Conservation (phyloP, 2,329 filamentous ascomycete genomes). For the Aspergillus sp. region DNA sequence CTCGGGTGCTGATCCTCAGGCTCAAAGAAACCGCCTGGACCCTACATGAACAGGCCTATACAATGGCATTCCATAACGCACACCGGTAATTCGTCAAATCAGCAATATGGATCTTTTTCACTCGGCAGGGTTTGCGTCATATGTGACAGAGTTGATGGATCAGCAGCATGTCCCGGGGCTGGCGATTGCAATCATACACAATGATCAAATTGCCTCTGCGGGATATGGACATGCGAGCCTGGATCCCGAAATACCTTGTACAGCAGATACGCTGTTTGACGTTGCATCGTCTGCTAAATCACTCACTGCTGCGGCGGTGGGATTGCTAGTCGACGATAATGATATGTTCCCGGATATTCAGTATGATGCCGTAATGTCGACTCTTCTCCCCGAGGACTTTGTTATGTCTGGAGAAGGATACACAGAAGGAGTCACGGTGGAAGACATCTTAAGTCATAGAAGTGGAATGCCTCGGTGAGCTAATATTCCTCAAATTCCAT, state of each 20-base stretch:
- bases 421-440: conserved; percentile 54
- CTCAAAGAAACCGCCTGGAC: neutral
- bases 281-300: conserved; percentile 29
- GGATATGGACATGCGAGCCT: conserved; percentile 24
- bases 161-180: conserved; percentile 25
- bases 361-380: conserved; percentile 53
- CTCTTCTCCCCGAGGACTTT: conserved; percentile 56
- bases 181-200: conserved; percentile 21
- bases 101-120: conserved; percentile 16
- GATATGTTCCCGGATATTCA: conserved; percentile 36
- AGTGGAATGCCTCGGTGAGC: conserved; percentile 53
- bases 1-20: too few species aligned
- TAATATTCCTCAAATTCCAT: too few species aligned
- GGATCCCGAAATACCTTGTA: conserved; percentile 19
- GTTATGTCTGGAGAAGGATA: conserved; percentile 51
- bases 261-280: conserved; percentile 28
- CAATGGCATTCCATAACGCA: neutral
- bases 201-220: conserved; percentile 14
- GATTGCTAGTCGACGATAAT: conserved; percentile 48
- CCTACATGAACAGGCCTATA: neutral
- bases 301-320: conserved; percentile 30
- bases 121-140: conserved; percentile 8
- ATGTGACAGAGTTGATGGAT: conserved; percentile 15
- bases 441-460: conserved; percentile 58
- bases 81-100: too few species aligned